Evolutionary conservation across 1,284 basidiomycete genomes (phyloP).

Genomic region (Athelia sp.): DNA sequence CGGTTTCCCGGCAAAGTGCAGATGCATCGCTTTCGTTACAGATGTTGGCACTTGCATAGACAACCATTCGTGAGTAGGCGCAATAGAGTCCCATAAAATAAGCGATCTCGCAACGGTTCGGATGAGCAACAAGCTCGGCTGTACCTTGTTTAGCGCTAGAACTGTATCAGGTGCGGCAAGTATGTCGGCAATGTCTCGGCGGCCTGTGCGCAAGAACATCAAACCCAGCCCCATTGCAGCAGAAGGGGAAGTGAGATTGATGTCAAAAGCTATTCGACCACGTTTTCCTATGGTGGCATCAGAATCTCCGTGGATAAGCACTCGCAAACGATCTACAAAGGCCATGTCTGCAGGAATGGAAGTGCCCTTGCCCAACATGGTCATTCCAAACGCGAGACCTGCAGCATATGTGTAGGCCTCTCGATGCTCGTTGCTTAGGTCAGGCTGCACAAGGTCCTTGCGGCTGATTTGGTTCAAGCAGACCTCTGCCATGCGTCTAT

Average conservation of each 20-base stretch:
- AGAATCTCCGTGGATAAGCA: constrained; percentile 71
- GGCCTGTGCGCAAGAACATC: constrained; percentile 86
- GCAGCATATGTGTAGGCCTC: constrained; percentile 92
- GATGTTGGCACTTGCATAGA: constrained; percentile 68
- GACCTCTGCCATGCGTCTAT: constrained; percentile 89
- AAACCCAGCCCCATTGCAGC: constrained; percentile 88
- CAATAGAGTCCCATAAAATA: constrained; percentile 85
- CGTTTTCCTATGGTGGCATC: constrained; percentile 30
- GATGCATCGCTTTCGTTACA: constrained; percentile 57
- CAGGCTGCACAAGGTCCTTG: constrained; percentile 71
- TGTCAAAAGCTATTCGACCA: constrained; percentile 59
- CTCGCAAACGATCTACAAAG: constrained; percentile 60
- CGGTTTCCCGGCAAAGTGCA: constrained; percentile 40
- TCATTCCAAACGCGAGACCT: constrained; percentile 89
- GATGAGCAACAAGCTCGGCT: constrained; percentile 83
- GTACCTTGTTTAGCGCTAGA: constrained; percentile 76
- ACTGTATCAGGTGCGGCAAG: constrained; percentile 80
- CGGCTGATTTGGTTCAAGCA: constrained; percentile 83
- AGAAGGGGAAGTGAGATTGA: constrained; percentile 85
- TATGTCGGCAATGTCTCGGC: constrained; percentile 81
- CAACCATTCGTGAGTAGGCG: constrained; percentile 77
- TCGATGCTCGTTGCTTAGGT: constrained; percentile 78
- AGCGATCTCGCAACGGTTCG: constrained; percentile 76
- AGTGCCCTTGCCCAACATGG: constrained; percentile 88
- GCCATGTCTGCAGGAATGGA: constrained; percentile 71